Conservation (phyloP, 768 basidiomycete species). For the Crucibulum laeve region DNA sequence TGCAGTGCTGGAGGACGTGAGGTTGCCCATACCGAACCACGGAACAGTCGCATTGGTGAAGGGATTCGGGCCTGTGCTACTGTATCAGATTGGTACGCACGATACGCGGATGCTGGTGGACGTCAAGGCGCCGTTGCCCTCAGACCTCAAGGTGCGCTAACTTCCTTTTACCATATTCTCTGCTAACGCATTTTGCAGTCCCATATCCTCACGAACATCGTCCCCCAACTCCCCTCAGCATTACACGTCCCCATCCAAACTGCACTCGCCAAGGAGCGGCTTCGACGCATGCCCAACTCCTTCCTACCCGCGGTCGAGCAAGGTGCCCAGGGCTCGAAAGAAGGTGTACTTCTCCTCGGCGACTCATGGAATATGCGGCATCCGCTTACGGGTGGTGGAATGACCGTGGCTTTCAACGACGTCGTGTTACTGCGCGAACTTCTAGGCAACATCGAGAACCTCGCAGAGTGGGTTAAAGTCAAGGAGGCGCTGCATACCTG, state of each 20-base stretch:
- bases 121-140: conserved; percentile 77
- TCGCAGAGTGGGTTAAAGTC: conserved; percentile 49
- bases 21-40: conserved; percentile 67
- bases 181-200: conserved; percentile 29
- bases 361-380: conserved; percentile 99
- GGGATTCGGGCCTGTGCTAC: conserved; percentile 80
- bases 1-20: conserved; percentile 72
- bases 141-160: conserved; percentile 66
- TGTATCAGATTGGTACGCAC: conserved; percentile 87
- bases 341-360: conserved; percentile 81
- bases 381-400: conserved; percentile 95
- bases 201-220: conserved; percentile 67
- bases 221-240: conserved; percentile 76
- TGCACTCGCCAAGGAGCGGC: conserved; percentile 74
- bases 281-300: conserved; percentile 93
- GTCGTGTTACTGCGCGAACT: conserved; percentile 69
- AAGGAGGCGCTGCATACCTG: conserved; percentile 56
- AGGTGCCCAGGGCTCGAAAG: conserved; percentile 41
- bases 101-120: conserved; percentile 95
- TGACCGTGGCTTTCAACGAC: conserved; percentile 94
- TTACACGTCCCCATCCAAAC: conserved; percentile 61
- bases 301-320: conserved; percentile 84
- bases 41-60: conserved; percentile 84
- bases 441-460: conserved; percentile 40
- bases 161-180: not conserved